These are phyloP conservation scores for Glonium stellatum DNA, from an alignment of 495 filamentous ascomycete genomes.

Conservation along the genomic window DNA sequence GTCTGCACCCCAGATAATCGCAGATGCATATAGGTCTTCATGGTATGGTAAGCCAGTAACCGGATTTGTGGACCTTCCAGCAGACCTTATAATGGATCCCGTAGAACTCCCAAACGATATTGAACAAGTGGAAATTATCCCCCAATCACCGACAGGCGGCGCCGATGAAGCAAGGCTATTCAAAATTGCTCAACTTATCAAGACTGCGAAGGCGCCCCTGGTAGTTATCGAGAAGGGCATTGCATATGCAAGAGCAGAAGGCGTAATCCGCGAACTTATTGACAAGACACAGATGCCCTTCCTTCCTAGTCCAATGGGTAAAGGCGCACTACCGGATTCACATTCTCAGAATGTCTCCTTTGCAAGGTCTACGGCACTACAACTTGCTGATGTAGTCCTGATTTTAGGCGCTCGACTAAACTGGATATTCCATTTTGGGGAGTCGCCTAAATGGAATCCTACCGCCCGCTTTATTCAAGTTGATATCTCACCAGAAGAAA, in stretches of 20 bases:
- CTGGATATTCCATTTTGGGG: slow-evolving; percentile 60
- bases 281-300: slow-evolving; percentile 49
- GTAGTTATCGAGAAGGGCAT: slow-evolving; percentile 57
- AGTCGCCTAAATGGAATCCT: slow-evolving; percentile 53
- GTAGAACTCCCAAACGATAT: slow-evolving; percentile 1
- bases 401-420: slow-evolving; percentile 56
- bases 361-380: slow-evolving; percentile 45
- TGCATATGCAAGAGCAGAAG: slow-evolving; percentile 51
- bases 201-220: slow-evolving; percentile 47
- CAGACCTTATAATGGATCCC: slow-evolving; percentile 51
- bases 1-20: slow-evolving; percentile 45
- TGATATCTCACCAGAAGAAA: slow-evolving; percentile 52
- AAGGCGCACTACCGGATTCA: slow-evolving; percentile 53
- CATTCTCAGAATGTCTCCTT: slow-evolving; percentile 51
- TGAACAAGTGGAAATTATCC: slow-evolving; percentile 11
- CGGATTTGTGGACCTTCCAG: slow-evolving; percentile 55
- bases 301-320: slow-evolving; percentile 59
- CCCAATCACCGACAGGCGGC: slow-evolving; percentile 42
- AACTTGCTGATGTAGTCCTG: slow-evolving; percentile 51
- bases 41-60: slow-evolving; percentile 55
- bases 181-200: slow-evolving; percentile 43
- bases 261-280: slow-evolving; percentile 44
- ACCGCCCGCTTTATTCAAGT: slow-evolving; percentile 45
- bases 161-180: slow-evolving; percentile 9
- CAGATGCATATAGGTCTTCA: slow-evolving; percentile 49